Base-by-base conservation (phyloP, 768 basidiomycete species). In the Amanita molliuscula region DNA sequence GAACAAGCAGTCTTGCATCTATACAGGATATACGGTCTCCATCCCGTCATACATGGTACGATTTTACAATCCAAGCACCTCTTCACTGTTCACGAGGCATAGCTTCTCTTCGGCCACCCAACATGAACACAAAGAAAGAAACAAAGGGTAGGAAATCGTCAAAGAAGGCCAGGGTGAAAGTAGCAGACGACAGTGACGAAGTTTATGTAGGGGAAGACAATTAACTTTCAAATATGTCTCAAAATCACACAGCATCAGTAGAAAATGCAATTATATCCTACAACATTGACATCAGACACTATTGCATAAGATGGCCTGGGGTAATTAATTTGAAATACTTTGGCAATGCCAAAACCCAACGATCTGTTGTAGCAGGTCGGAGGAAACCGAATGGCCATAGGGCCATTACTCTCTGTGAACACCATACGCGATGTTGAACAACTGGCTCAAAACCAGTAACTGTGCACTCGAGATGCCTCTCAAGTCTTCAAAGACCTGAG, bases 1-100 rank as follows among this genome's bases (percentile, higher is more conserved):
- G 93, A 95, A 62, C 93, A 94, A 61, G 93, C 92, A 1, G 92
- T 96, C 4, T 75, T 96, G 50, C 81, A 94, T 54, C 59, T 95
- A 40, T 82, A 89, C 60, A 64, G 90, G 51, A 81, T 87, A 26
- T 95, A 96, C 57, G 71, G 69, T 41, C 62, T 94, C 3, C 67
- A 81, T 37, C 75, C 80, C 13, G 83, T 89, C 20, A 76, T 73
- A 7, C 66, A 81, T 54, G 80, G 77, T 77, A n/a, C 20, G 40
- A 25, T 11, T 7, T 31, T 37, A 1, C 35, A 18, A 26, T 21
- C 33, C 7, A 41, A 10, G 40, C 20, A 11, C 15, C 2, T 31
- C 29, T 25, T 38, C 43, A 20, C 20, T 15, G 48, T 21, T 48
- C 21, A 38, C 25, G 15, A 42, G n/a, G 21, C 4, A 9, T 25